Evolutionary conservation across 805 yeast genomes (phyloP).

Genomic region (Metschnikowia cerradonensis): DNA sequence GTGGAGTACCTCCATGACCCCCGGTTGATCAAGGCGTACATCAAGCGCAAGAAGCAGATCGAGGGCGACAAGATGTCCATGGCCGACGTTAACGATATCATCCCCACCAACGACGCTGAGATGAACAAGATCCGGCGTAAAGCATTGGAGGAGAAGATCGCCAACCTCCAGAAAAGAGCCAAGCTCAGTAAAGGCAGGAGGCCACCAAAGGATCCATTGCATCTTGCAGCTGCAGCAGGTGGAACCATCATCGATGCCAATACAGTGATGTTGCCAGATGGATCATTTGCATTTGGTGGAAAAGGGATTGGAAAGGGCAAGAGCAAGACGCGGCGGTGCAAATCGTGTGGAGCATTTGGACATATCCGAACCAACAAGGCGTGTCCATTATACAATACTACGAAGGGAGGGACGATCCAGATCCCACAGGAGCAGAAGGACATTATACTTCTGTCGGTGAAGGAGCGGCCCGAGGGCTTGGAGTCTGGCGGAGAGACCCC

Average conservation of each 20-base stretch:
- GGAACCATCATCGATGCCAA: constrained; percentile 41
- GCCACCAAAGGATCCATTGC: constrained; percentile 30
- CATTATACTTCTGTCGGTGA: constrained; percentile 16
- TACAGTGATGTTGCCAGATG: constrained; percentile 42
- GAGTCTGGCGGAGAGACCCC: constrained; percentile 9
- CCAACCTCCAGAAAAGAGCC: constrained; percentile 73
- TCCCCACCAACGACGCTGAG: constrained; percentile 79
- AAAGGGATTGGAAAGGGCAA: constrained; percentile 72
- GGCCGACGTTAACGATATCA: constrained; percentile 66
- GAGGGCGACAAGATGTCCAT: constrained; percentile 53
- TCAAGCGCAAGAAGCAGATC: constrained; percentile 62
- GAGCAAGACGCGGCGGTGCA: constrained; percentile 76
- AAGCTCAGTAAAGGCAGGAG: constrained; percentile 45
- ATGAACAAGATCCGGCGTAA: constrained; percentile 73
- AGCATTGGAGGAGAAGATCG: constrained; percentile 76
- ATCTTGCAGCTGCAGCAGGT: constrained; percentile 41
- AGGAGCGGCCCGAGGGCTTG: constrained; percentile 10
- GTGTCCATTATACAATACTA: constrained; percentile 73
- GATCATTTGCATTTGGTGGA: constrained; percentile 48
- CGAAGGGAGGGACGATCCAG: constrained; percentile 27
- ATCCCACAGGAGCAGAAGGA: constrained; percentile 19
- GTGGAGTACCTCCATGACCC: constrained; percentile 81
- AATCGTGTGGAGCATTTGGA: constrained; percentile 92
- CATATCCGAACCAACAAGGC: constrained; percentile 89
- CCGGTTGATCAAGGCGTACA: constrained; percentile 78